phyloP scores from a whole-genome alignment of 257 asterid genomes.

The Nicotiana otophora region DNA sequence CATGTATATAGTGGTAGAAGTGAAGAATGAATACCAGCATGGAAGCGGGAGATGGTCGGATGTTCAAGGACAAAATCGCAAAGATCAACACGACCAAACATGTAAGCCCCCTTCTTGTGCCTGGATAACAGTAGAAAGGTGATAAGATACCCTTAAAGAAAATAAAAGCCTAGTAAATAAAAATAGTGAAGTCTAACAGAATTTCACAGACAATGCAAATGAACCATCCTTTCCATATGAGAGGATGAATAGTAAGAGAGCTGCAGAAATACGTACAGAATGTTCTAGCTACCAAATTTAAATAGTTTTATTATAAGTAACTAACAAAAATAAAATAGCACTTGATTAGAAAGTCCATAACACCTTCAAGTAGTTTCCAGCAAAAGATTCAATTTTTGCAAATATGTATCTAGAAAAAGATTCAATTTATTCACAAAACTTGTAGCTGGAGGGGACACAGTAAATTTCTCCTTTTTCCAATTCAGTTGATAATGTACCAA shows the following conservation, averaged over 20 bases:
- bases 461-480: not conserved
- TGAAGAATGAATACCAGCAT: conserved; percentile 63
- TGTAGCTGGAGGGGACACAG: not conserved
- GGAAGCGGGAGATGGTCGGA: conserved; percentile 92
- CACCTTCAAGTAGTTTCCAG: not conserved
- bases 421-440: not conserved
- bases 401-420: too few species aligned
- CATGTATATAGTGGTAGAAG: not conserved
- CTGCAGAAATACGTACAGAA: not conserved
- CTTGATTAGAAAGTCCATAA: not conserved
- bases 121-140: conserved; percentile 34
- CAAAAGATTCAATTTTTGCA: not conserved
- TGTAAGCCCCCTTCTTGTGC: conserved; percentile 86
- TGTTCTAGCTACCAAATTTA: not conserved
- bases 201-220: not conserved
- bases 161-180: conserved; percentile 3
- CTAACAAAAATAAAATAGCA: not conserved
- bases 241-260: not conserved
- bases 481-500: not conserved
- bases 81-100: conserved; percentile 96
- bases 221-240: too few species aligned
- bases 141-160: not conserved
- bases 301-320: not conserved
- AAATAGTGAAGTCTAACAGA: not conserved
- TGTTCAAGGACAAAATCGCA: conserved; percentile 94